Base-by-base conservation (phyloP, 306 rosid genomes). In the Prunus campanulata region DNA sequence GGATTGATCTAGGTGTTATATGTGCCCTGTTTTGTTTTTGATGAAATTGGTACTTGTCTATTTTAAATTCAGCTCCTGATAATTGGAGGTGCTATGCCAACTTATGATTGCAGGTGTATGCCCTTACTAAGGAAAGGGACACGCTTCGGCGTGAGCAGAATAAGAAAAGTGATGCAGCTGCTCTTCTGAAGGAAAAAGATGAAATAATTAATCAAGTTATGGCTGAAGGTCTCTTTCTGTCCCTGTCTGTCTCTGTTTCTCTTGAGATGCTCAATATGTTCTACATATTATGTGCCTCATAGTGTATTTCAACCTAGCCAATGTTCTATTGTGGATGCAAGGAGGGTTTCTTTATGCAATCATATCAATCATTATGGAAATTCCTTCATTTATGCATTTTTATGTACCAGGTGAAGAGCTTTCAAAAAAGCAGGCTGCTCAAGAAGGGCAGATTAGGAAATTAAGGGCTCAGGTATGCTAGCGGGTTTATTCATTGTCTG, bases 171-270 rank as follows among this genome's bases (percentile, higher is more conserved):
- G 99, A 96, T 59, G 98, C 97, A 68, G 98, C 99, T 83, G 93
- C 89, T 78, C 97, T 96, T 65, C 81, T 96, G 91, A 96, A 96
- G 87, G 99, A 96, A 87, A 96, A 96, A 81, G 99, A 96, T 77
- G 99, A 96, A 84, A 96, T 96, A 76, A 96, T 96, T 85, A 96
- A 50, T 85, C 99, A 96, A 86, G 99, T 96, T 81, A 96, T 96
- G 99, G 98, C 98, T 67, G 99, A 96, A 96, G 99, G 99, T 93
- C 14, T 56, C 61, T n/a, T 25, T 54, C 60, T 55, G 12, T 54
- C 12, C 9, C 59, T 54, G 4, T 14, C 19, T 1, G 6, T 50
- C 54, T 50, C 54, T 50, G 7, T 51, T 15, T 51, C 56, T 14
- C n/a, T 15, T 18, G 44, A 39, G 44, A 39, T 6, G 16, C 8